Conservation (phyloP, 2,329 filamentous ascomycete genomes). For the Calonectria crousiana region DNA sequence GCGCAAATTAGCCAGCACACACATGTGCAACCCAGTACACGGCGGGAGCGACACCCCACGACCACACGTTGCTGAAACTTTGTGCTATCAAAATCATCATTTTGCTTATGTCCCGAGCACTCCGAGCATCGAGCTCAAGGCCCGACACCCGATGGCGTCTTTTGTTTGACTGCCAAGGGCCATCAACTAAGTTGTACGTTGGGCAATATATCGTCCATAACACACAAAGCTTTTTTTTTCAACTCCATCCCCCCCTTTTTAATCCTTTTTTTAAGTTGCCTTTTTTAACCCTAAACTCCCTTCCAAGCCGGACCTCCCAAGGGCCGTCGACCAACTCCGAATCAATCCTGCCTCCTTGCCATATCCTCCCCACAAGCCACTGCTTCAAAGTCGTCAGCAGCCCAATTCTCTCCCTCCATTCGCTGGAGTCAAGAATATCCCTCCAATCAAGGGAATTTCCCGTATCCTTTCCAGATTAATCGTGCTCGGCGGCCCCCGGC, state of each 20-base stretch:
- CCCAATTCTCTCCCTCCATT: neutral
- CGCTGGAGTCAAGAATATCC: neutral
- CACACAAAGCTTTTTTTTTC: slow-evolving; percentile 26
- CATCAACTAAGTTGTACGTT: neutral
- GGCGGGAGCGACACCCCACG: neutral
- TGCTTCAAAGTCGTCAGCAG: neutral
- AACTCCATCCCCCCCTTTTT: slow-evolving; percentile 9
- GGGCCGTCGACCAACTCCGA: slow-evolving; percentile 15
- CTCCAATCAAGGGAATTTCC: neutral
- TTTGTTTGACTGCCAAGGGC: neutral
- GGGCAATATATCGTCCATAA: neutral
- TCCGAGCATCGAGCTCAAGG: neutral
- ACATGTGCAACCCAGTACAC: neutral
- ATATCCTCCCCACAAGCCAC: neutral
- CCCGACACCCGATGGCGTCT: neutral
- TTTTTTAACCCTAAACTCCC: slow-evolving; percentile 23
- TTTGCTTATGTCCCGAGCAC: neutral
- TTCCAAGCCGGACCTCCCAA: neutral
- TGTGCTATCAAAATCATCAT: slow-evolving; percentile 26
- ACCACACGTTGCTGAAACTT: neutral
- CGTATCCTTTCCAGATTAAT: neutral
- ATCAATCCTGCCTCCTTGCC: slow-evolving; percentile 1
- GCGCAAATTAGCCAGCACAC: neutral
- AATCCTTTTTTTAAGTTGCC: slow-evolving; percentile 1
- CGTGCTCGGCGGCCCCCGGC: neutral